Percentiles rank a stretch among this genome's conserved stretches.
phyloP scores from a whole-genome alignment of 2,329 filamentous ascomycete genomes.

The Calonectria pseudoreteaudii region DNA sequence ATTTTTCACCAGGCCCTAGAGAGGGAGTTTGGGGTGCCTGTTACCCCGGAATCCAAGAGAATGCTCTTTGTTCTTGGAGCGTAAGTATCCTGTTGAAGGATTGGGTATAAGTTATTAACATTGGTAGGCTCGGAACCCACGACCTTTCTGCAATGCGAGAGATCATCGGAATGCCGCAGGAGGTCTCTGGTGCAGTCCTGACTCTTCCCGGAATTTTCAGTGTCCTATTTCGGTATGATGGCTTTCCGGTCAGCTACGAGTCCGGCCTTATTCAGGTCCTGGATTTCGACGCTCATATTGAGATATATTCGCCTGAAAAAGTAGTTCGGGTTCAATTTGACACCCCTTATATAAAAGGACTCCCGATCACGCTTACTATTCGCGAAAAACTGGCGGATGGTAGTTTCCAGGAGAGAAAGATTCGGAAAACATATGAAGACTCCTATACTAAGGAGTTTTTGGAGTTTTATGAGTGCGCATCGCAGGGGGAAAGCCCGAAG shows the following conservation, averaged over 20 bases:
- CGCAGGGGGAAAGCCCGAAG: constrained; percentile 44
- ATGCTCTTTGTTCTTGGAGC: constrained; percentile 10
- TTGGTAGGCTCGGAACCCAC: constrained; percentile 16
- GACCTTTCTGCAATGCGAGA: constrained; percentile 28
- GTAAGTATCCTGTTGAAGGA: neutral
- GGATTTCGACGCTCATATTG: constrained; percentile 60
- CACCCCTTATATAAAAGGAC: constrained; percentile 64
- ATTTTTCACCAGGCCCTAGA: constrained; percentile 33
- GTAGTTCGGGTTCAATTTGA: constrained; percentile 64
- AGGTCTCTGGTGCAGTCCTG: constrained; percentile 23
- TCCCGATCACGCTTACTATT: constrained; percentile 59
- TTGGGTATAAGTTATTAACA: neutral
- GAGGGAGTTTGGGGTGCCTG: constrained; percentile 23
- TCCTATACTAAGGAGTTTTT: constrained; percentile 49
- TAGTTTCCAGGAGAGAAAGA: constrained; percentile 38
- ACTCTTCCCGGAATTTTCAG: constrained; percentile 33
- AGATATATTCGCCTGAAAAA: constrained; percentile 63
- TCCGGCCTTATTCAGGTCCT: constrained; percentile 64
- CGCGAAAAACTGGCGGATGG: constrained; percentile 51
- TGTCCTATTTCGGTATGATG: constrained; percentile 29
- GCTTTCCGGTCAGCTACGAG: constrained; percentile 65
- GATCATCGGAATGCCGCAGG: constrained; percentile 26
- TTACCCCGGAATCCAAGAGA: constrained; percentile 19
- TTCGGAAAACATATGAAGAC: constrained; percentile 56
- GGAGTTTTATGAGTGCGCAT: constrained; percentile 36